Percentiles rank a stretch among this genome's conserved stretches.
phyloP scores from a whole-genome alignment of 805 yeast genomes.

The Candida boidinii region DNA sequence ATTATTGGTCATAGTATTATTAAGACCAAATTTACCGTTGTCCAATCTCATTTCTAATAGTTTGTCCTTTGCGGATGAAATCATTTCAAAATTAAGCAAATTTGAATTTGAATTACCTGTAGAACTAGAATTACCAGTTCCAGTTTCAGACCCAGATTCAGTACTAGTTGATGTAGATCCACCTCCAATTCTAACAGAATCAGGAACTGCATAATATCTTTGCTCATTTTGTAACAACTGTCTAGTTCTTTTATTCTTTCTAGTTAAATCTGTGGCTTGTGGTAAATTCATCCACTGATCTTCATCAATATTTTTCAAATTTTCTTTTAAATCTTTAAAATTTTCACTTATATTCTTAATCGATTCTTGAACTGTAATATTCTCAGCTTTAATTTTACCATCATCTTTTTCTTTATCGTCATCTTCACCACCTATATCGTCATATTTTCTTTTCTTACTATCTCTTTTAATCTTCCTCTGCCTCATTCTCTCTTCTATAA shows the following conservation, averaged over 20 bases:
- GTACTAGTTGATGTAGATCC: constrained; percentile 17
- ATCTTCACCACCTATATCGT: constrained; percentile 5
- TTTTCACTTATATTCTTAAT: constrained; percentile 34
- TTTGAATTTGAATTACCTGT: constrained; percentile 10
- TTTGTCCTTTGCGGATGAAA: constrained; percentile 57
- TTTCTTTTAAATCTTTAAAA: constrained; percentile 63
- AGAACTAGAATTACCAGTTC: constrained; percentile 22
- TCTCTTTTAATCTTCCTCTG: constrained; percentile 14
- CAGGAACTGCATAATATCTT: constrained; percentile 80
- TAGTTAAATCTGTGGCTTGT: constrained; percentile 82
- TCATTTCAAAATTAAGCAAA: constrained; percentile 37
- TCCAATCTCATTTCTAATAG: constrained; percentile 50
- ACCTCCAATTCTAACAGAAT: constrained; percentile 45
- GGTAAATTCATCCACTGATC: constrained; percentile 81
- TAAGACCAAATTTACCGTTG: constrained; percentile 19
- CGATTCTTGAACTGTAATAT: constrained; percentile 15
- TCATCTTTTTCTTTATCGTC: constrained; percentile 4
- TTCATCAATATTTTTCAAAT: constrained; percentile 45
- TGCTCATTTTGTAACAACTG: constrained; percentile 51
- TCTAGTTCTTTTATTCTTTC: constrained; percentile 65
- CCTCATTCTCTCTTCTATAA: constrained; percentile 51
- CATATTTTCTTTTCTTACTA: constrained; percentile 14
- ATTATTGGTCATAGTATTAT: too few relatives aligned
- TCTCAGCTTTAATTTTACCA: constrained; percentile 8
- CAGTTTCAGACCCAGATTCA: too few relatives aligned